Percentiles rank a stretch among this genome's conserved stretches.
These are phyloP conservation scores for Pythium monospermum DNA, from an alignment of 352 stramenopile genomes.

Conservation along the genomic window DNA sequence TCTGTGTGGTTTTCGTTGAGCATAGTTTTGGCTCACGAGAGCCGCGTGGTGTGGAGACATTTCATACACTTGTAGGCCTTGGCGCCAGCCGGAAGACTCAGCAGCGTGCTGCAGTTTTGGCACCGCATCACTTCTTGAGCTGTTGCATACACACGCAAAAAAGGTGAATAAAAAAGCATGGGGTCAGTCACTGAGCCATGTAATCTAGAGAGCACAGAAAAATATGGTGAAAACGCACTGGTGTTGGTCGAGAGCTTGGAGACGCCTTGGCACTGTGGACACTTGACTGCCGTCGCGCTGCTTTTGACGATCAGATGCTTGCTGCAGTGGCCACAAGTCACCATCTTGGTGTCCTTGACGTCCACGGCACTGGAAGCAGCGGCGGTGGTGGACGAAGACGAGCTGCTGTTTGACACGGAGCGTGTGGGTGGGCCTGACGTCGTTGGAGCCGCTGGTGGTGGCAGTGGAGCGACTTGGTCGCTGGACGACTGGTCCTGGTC, in stretches of 20 bases:
- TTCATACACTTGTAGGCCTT: constrained; percentile 90
- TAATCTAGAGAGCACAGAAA: too few species aligned
- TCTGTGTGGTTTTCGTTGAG: too few species aligned
- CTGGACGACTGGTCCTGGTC: too few species aligned
- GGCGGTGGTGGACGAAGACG: neutral
- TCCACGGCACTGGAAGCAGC: constrained; percentile 24
- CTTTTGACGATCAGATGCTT: constrained; percentile 85
- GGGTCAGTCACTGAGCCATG: too few species aligned
- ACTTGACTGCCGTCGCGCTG: constrained; percentile 72
- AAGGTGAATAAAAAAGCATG: too few species aligned
- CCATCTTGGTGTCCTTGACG: constrained; percentile 75
- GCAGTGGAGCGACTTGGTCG: constrained; percentile 4
- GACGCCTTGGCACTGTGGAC: constrained; percentile 68
- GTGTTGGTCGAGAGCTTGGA: constrained; percentile 81
- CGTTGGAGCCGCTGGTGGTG: constrained; percentile 5
- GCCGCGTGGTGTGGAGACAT: constrained; percentile 70
- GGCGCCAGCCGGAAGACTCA: constrained; percentile 72
- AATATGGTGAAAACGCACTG: constrained; percentile 64
- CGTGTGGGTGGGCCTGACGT: neutral
- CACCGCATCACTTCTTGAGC: constrained; percentile 86
- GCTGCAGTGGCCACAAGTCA: constrained; percentile 79
- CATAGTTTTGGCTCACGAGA: constrained; percentile 42
- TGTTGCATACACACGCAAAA: neutral
- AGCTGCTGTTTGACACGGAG: neutral
- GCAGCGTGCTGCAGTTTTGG: constrained; percentile 81